These are phyloP conservation scores for Sclerotinia spermophila DNA, from an alignment of 2,329 filamentous ascomycete genomes.

Conservation along the genomic window DNA sequence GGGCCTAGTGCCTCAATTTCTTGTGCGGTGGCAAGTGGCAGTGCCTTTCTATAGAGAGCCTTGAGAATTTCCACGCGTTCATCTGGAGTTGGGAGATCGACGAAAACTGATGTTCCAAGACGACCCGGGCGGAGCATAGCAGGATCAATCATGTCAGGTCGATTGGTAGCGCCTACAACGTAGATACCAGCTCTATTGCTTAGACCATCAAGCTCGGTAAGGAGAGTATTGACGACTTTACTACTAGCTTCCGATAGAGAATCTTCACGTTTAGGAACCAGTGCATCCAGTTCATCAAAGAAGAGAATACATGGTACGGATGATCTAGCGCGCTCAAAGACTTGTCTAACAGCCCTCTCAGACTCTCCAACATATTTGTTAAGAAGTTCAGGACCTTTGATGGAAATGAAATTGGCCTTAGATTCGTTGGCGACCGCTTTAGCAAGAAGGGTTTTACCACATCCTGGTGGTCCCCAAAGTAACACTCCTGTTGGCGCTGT, in stretches of 20 bases:
- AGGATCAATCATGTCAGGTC: constrained; percentile 93
- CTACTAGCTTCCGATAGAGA: constrained; percentile 76
- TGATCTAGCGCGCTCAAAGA: constrained; percentile 82
- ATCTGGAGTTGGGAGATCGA: constrained; percentile 74
- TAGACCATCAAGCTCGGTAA: constrained; percentile 90
- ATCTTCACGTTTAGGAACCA: constrained; percentile 80
- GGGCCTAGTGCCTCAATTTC: constrained; percentile 53
- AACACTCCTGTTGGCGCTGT: constrained; percentile 80
- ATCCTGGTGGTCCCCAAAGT: constrained; percentile 94
- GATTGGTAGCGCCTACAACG: constrained; percentile 90
- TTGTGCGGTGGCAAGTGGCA: constrained; percentile 50
- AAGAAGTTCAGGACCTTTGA: constrained; percentile 92
- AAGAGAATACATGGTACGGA: constrained; percentile 92
- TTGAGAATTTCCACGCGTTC: constrained; percentile 84
- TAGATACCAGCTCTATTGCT: constrained; percentile 80
- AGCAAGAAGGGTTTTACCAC: constrained; percentile 92
- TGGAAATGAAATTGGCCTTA: constrained; percentile 95
- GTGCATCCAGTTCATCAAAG: constrained; percentile 94
- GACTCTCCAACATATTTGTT: constrained; percentile 99
- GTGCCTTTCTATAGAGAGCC: constrained; percentile 56
- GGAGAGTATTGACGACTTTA: constrained; percentile 88
- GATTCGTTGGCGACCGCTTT: constrained; percentile 96
- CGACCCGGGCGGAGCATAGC: constrained; percentile 92
- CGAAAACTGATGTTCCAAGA: constrained; percentile 81
- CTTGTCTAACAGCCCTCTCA: constrained; percentile 85